Evolutionary conservation across 2,329 filamentous ascomycete species (phyloP).

Genomic region (Paraconiothyrium sp.): DNA sequence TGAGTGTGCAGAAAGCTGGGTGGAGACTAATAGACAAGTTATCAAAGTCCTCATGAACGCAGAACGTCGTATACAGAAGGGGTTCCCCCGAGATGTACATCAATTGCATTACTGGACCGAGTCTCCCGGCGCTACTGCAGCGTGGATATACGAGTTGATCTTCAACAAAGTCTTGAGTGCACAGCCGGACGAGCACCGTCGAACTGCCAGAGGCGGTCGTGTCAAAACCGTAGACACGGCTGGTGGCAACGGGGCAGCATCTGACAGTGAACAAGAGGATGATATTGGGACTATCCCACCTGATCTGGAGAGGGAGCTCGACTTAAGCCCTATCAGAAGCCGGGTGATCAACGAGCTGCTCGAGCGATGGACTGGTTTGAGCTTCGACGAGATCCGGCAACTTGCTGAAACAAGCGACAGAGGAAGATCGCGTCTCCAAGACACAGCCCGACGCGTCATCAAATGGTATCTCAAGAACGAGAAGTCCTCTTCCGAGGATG

Average conservation of each 20-base stretch:
- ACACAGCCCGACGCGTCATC: neutral
- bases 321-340: neutral
- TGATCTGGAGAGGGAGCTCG: conserved; percentile 12
- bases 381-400: neutral
- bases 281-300: neutral
- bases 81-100: neutral
- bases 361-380: conserved; percentile 4
- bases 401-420: conserved; percentile 4
- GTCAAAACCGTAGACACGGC: neutral
- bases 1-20: conserved; percentile 16
- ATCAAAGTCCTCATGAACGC: conserved; percentile 16
- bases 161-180: conserved; percentile 1
- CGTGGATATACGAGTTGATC: conserved; percentile 13
- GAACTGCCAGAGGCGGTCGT: neutral
- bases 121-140: conserved; percentile 11
- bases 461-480: conserved; percentile 6
- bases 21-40: conserved; percentile 15
- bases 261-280: conserved; percentile 16
- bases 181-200: neutral
- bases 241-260: neutral
- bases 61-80: conserved; percentile 5
- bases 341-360: conserved; percentile 15
- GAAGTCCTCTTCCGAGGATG: neutral
- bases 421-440: neutral
- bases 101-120: conserved; percentile 10